Evolutionary conservation across 1,139 yeast genomes (phyloP), one percentile per base, ranked within the genome.

Genomic region (Wickerhamomyces sp.): DNA sequence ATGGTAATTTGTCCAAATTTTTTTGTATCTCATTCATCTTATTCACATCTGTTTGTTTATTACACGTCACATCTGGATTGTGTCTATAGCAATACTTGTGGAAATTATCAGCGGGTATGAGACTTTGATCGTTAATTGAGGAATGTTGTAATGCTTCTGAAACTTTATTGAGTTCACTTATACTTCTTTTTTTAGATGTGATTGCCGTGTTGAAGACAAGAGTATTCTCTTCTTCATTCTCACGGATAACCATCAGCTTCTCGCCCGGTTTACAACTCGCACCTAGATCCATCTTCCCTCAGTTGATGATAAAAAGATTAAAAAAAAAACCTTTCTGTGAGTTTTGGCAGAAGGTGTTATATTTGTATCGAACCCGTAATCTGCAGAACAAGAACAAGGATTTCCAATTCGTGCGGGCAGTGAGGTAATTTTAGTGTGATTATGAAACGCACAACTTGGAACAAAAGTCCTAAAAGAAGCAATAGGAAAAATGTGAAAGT

Each of bases 21-120:
- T 70, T 59, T 54, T 79, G 85, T 53, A 47, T 72, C 38, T 72
- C 72, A 32, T 64, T 66, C 81, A 84, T 75, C 47, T 78, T 75
- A 28, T 58, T 59, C 37, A 76, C 80, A 57, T 86, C 95, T 2
- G 86, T 77, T 39, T 69, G 71, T 48, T 81, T 79, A 56, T 80
- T 81, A 55, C 88, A 77, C 23, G 73, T 69, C 36, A 81, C 70
- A 38, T 84, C 91, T 5, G 97, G 97, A 52, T 89, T 86, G 59
- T 89, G 97, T 37, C 97, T 69, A 58, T 89, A 89, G 56, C 97
- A 89, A 59, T 76, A 88, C 46, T 72, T 70, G 48, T 75, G 79
- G 51, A 62, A 71, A 53, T 71, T 72, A 46, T 72, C 78, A 32
- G 41, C 46, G 1, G 55, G 55, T 10, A 51, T 49, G 14, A 42